Percentiles rank a stretch among this genome's conserved stretches.
Evolutionary conservation across 768 basidiomycete genomes (phyloP).

Genomic region (Lactifluus echinatus): DNA sequence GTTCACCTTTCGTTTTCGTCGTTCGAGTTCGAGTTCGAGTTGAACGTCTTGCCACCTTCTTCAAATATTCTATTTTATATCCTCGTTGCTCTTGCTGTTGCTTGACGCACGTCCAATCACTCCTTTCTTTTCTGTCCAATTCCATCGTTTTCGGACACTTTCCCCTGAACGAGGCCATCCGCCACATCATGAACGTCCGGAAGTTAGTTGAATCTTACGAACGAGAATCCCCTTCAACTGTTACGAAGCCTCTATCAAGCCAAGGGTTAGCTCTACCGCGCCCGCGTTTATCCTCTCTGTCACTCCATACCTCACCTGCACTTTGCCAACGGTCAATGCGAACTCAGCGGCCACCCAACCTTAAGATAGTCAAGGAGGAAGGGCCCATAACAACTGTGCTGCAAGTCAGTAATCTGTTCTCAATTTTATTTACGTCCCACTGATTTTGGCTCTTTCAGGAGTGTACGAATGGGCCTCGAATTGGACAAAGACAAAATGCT

Average conservation of each 20-base stretch:
- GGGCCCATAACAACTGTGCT: neutral
- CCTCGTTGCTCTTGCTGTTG: neutral
- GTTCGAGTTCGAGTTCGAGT: neutral
- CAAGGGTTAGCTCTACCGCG: neutral
- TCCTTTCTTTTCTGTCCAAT: neutral
- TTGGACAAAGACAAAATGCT: neutral
- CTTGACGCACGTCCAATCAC: slow-evolving; percentile 2
- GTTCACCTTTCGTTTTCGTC: too few species aligned
- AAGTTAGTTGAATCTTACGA: slow-evolving; percentile 13
- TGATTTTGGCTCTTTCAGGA: slow-evolving; percentile 1
- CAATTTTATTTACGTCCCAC: neutral
- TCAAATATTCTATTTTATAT: neutral
- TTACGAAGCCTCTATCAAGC: neutral
- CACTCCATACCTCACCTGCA: neutral
- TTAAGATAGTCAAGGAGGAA: slow-evolving; percentile 9
- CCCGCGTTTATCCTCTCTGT: neutral
- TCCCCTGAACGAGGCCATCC: slow-evolving; percentile 1
- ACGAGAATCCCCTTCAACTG: neutral
- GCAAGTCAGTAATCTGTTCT: neutral
- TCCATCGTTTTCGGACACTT: too few species aligned
- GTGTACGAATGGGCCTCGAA: slow-evolving; percentile 1
- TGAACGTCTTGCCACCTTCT: neutral
- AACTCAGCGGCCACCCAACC: neutral
- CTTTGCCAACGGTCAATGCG: neutral
- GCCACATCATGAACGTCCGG: slow-evolving; percentile 9